Conservation (phyloP, 2,329 filamentous ascomycete genomes). For the Exophiala aquamarina region DNA sequence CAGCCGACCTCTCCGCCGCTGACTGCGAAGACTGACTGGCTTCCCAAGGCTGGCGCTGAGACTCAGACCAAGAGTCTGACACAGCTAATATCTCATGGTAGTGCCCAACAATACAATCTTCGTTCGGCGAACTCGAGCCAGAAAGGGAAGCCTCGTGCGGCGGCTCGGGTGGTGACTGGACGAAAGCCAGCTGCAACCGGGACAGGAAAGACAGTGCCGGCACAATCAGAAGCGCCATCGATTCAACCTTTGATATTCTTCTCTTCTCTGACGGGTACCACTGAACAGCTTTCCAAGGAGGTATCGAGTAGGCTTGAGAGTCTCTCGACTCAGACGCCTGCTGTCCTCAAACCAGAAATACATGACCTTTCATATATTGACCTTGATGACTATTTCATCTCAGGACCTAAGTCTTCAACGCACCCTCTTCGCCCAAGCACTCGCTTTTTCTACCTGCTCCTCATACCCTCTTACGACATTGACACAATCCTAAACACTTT, state of each 20-base stretch:
- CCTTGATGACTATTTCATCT: slow-evolving; percentile 89
- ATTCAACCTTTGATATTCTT: slow-evolving; percentile 78
- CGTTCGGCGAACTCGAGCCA: slow-evolving; percentile 1
- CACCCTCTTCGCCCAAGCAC: slow-evolving; percentile 25
- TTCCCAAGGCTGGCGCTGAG: slow-evolving; percentile 3
- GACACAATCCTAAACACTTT: slow-evolving; percentile 88
- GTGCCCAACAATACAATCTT: neutral
- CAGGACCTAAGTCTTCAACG: slow-evolving; percentile 51
- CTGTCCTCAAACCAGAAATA: slow-evolving; percentile 60
- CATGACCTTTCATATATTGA: slow-evolving; percentile 83
- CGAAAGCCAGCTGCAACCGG: slow-evolving; percentile 20
- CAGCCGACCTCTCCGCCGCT: slow-evolving; percentile 14
- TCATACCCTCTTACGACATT: slow-evolving; percentile 92
- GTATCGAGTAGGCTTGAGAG: slow-evolving; percentile 59
- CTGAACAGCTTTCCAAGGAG: slow-evolving; percentile 68
- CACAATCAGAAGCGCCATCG: slow-evolving; percentile 1
- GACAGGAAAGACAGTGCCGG: slow-evolving; percentile 3
- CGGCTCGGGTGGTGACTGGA: slow-evolving; percentile 24
- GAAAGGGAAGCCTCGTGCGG: slow-evolving; percentile 17
- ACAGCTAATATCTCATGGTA: neutral
- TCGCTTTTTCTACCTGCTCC: slow-evolving; percentile 70
- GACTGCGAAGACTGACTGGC: slow-evolving; percentile 20
- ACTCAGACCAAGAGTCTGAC: neutral
- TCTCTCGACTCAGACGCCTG: slow-evolving; percentile 23
- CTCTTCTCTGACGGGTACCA: slow-evolving; percentile 82